A percentile compares a stretch with the other conserved stretches of the same genome.
Evolutionary conservation across 1,139 yeast genomes (phyloP).

Genomic region (Scheffersomyces segobiensis): DNA sequence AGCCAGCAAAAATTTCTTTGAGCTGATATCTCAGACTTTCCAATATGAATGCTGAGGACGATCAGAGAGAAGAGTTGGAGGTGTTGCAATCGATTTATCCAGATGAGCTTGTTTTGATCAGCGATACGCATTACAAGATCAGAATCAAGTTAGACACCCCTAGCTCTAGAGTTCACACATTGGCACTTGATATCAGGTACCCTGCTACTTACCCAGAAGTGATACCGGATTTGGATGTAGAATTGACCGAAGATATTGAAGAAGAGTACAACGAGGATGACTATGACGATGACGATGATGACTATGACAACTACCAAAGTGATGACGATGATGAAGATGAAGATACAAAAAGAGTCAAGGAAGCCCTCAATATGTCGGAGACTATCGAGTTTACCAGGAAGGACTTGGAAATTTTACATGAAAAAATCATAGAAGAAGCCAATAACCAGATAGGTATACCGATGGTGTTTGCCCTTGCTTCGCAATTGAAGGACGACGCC

Average conservation of each 20-base stretch:
- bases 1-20: not conserved
- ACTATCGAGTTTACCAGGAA: constrained; percentile 47
- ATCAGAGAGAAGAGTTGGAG: constrained; percentile 77
- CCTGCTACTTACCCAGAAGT: constrained; percentile 74
- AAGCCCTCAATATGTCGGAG: constrained; percentile 57
- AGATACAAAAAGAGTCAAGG: constrained; percentile 43
- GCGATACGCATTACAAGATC: constrained; percentile 49
- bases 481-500: constrained; percentile 76
- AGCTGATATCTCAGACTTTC: not conserved
- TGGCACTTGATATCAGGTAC: constrained; percentile 59
- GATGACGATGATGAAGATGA: constrained; percentile 47
- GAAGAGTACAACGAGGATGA: constrained; percentile 40
- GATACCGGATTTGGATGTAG: constrained; percentile 54
- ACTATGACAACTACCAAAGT: constrained; percentile 38
- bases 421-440: constrained; percentile 58
- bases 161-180: constrained; percentile 51
- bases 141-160: constrained; percentile 58
- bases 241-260: constrained; percentile 32
- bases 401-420: constrained; percentile 45
- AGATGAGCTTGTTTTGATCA: constrained; percentile 62
- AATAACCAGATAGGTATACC: constrained; percentile 84
- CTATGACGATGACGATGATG: constrained; percentile 36
- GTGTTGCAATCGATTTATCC: constrained; percentile 90
- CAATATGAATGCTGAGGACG: constrained; percentile 69
- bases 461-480: constrained; percentile 75